Percentiles rank a stretch among this genome's conserved stretches.
Conservation (phyloP, 2,329 filamentous ascomycete genomes). For the Xylaria sp. region DNA sequence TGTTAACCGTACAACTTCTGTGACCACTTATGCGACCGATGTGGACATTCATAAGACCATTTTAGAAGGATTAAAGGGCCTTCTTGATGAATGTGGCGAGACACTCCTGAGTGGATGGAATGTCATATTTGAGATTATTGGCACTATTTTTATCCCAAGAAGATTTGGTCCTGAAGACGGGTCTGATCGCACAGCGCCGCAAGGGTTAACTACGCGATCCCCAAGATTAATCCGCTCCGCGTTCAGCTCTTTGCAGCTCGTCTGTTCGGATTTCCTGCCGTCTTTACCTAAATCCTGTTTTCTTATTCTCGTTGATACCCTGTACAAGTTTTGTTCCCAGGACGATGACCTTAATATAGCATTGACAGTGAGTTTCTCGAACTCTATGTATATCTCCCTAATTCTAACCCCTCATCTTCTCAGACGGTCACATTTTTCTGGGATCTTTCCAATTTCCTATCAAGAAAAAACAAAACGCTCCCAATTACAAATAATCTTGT, state of each 20-base stretch:
- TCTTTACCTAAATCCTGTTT: conserved; percentile 78
- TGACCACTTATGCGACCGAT: conserved; percentile 72
- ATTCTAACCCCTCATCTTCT: conserved; percentile 33
- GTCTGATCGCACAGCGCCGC: conserved; percentile 49
- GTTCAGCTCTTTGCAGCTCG: conserved; percentile 89
- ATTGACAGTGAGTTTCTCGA: conserved; percentile 73
- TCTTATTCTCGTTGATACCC: conserved; percentile 82
- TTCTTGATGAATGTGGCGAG: conserved; percentile 91
- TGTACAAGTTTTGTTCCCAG: conserved; percentile 90
- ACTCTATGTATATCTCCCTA: not conserved
- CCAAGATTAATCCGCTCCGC: conserved; percentile 83
- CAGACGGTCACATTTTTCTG: conserved; percentile 94
- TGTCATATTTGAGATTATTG: conserved; percentile 84
- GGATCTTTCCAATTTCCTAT: conserved; percentile 91
- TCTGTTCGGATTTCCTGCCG: conserved; percentile 92
- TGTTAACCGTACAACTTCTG: conserved; percentile 63
- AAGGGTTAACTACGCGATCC: conserved; percentile 66
- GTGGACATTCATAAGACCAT: conserved; percentile 83
- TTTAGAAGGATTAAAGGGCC: conserved; percentile 81
- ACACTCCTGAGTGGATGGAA: conserved; percentile 85
- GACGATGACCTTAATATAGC: conserved; percentile 95
- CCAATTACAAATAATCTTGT: conserved; percentile 69
- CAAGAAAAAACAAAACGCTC: conserved; percentile 67
- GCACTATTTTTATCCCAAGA: conserved; percentile 76
- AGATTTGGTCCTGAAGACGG: conserved; percentile 48